These are phyloP conservation scores for Chloris gayana DNA, from an alignment of 176 grass and related monocot species.

Conservation along the genomic window DNA sequence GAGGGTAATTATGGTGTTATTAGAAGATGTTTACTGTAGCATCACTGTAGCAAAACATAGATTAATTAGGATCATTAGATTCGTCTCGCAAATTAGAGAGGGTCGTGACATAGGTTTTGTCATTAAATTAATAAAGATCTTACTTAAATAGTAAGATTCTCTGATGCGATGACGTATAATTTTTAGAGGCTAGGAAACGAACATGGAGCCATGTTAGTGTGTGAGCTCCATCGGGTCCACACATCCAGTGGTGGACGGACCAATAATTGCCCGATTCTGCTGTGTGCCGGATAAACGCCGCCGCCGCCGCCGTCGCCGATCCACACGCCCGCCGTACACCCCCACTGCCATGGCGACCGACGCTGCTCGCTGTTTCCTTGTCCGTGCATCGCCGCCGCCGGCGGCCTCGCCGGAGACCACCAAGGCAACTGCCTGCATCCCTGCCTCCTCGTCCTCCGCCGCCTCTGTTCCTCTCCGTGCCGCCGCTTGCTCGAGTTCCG, in stretches of 20 bases:
- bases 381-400: neutral
- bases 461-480: slow-evolving; percentile 6
- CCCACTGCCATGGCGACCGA: slow-evolving; percentile 22
- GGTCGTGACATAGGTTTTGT: too few species aligned
- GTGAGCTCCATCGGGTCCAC: neutral
- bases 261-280: slow-evolving; percentile 13
- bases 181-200: too few species aligned
- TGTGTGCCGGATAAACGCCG: neutral
- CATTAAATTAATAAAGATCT: too few species aligned
- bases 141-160: too few species aligned
- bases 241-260: slow-evolving; percentile 7
- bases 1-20: too few species aligned
- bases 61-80: too few species aligned
- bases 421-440: neutral
- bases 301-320: slow-evolving; percentile 12
- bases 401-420: neutral
- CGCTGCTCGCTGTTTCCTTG: slow-evolving; percentile 27
- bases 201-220: too few species aligned
- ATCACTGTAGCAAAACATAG: too few species aligned
- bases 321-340: neutral
- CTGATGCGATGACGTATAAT: too few species aligned
- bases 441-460: neutral
- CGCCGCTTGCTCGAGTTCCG: neutral
- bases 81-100: too few species aligned
- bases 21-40: too few species aligned